Base-by-base conservation (phyloP, 2,329 filamentous ascomycete species). In the Elsinoe arachidis region DNA sequence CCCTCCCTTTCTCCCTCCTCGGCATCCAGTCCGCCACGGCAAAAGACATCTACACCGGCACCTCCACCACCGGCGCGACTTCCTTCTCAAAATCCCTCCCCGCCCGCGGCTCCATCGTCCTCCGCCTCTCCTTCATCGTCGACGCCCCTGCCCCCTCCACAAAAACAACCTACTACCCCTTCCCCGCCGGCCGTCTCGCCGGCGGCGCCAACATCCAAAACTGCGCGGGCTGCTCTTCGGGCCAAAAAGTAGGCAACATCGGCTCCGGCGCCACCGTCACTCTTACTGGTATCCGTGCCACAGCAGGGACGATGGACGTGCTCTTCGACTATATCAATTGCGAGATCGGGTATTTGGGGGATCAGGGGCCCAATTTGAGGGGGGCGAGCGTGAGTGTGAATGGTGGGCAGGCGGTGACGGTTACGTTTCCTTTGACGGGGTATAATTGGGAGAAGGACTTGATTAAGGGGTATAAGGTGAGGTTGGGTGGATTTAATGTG, bases 251-350 rank as follows among this genome's bases (percentile, higher is more conserved):
- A 19, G 67, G 63, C n/a, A 61, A 67, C 41, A 65, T 74, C 38
- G 59, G 57, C n/a, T 46, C 54, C 6, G 59, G 58, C 33, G 63
- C 67, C 5, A 67, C 63, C 9, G 62, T 68, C 1, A 67, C 62
- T 1, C 65, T 74, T 26, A 57, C 38, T 17, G 64, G 64, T 6
- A 64, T 74, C 23, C 53, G 39, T 3, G 65, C 61, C 10, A 61
- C 62, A 9, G 47, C 65, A n/a, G 63, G 67, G 0, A 69, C 63
- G 15, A 70, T 68, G 43, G 59, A 71, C 5, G 47, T 73, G 1
- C 66, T 66, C 1, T 66, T 74, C 17, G 73, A 75, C 54, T 74
- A 72, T 47, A 60, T 74, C 51, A 70, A 74, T 51, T 72, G 72
- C 61, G 72, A 74, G 2, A 68, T 74, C 17, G 67, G 66, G 0